These are phyloP conservation scores for Solanum pimpinellifolium DNA, from an alignment of 257 asterid species.

Conservation along the genomic window DNA sequence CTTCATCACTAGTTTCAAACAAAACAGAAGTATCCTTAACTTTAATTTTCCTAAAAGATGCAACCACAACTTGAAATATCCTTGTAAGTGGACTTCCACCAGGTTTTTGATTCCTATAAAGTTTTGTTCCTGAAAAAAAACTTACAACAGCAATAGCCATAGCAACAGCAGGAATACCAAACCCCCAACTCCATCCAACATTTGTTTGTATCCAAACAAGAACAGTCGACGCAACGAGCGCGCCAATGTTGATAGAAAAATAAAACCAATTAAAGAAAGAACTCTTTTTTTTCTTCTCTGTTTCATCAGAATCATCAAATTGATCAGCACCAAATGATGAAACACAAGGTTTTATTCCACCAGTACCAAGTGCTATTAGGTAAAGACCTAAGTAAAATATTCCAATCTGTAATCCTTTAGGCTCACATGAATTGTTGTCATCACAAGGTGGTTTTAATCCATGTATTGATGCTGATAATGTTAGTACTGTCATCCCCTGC, in stretches of 20 bases:
- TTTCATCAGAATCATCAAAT: conserved; percentile 42
- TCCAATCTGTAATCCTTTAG: conserved; percentile 33
- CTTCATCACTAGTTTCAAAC: conserved; percentile 33
- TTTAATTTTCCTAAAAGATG: conserved; percentile 27
- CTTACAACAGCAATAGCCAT: conserved; percentile 54
- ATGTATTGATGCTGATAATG: conserved; percentile 41
- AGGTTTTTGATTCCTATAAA: conserved; percentile 47
- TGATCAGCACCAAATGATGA: conserved; percentile 65
- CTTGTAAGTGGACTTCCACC: conserved; percentile 67
- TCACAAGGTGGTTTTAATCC: conserved; percentile 45
- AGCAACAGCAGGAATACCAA: conserved; percentile 62
- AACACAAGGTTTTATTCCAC: conserved; percentile 60
- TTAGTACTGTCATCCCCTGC: conserved; percentile 58
- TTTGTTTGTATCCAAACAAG: conserved; percentile 57
- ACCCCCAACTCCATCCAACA: conserved; percentile 70
- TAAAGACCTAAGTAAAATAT: conserved; percentile 42
- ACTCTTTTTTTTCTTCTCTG: conserved; percentile 40
- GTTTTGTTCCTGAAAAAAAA: conserved; percentile 47
- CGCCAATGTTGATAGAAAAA: conserved; percentile 60
- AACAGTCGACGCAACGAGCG: conserved; percentile 43
- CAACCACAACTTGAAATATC: conserved; percentile 43
- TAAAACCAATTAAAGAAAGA: conserved; percentile 65
- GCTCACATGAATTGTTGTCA: conserved; percentile 17
- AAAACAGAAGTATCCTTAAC: conserved; percentile 22
- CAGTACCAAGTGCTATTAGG: conserved; percentile 55